Evolutionary conservation across 768 basidiomycete genomes (phyloP), one percentile per base, ranked within the genome.

Genomic region (Coprinopsis strossmayeri): DNA sequence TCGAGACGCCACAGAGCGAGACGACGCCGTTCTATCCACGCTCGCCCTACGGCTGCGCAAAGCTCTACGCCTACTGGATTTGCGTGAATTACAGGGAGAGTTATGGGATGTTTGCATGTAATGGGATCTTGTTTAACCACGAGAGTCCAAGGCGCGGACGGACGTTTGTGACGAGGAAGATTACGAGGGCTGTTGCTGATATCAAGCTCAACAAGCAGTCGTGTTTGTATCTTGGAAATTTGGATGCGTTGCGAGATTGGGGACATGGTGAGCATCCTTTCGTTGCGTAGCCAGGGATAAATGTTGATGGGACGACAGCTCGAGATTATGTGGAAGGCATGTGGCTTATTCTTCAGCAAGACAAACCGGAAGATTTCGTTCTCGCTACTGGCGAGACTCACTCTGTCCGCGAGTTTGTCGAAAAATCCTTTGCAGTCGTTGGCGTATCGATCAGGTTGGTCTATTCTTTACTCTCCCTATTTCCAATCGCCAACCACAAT

Each of bases 1-100:
- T 91, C 54, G 89, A 94, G 69, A 91, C 90, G 5, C 94, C 93
- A 1, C 94, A 98, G 68, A 86, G 80, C 67, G 94, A 98, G 73
- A 89, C 85, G 1, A 98, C 94, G 0, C 94, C 94, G 0, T 98
- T 98, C 76, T 95, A 98, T 71, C 94, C 94, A n/a, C 88, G 94
- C 49, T 90, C 87, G 43, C 94, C 94, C 0, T 98, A 98, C 59
- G 94, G 95, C 38, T 91, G 87, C 49, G 94, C 94, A 35, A 98
- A 98, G 71, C 73, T 98, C 39, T 93, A 92, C 61, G 87, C 83
- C 20, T 91, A 82, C 65, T 92, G 87, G 87, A 90, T 92, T 66
- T 83, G 82, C 30, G 84, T 91, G 59, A 92, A 92, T 69, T 92
- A 92, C 66, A 80, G 92, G 50, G 94, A 98, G 69, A 84, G 92